These are phyloP conservation scores for Aspergillus aculeatinus DNA, from an alignment of 2,329 filamentous ascomycete genomes.

Conservation along the genomic window DNA sequence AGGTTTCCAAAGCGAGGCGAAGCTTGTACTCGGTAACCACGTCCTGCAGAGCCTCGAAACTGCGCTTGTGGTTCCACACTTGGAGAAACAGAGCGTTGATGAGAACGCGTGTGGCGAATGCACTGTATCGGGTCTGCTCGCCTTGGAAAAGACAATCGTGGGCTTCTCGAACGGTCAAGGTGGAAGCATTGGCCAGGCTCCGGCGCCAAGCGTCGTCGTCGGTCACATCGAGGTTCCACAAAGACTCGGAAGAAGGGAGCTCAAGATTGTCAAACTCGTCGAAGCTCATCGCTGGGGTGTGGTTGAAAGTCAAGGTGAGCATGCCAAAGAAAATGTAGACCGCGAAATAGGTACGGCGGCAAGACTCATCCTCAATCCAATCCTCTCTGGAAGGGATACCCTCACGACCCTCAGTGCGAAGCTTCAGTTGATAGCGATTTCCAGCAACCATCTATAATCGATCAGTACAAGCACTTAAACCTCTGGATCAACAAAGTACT, in stretches of 20 bases:
- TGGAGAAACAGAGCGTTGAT: conserved; percentile 98
- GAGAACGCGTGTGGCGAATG: conserved; percentile 95
- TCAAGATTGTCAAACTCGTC: conserved; percentile 95
- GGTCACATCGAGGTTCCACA: conserved; percentile 82
- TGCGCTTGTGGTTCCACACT: conserved; percentile 98
- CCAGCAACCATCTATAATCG: conserved; percentile 78
- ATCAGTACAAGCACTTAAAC: conserved; percentile 20
- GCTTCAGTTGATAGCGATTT: conserved; percentile 92
- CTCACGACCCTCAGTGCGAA: conserved; percentile 84
- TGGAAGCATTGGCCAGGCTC: conserved; percentile 66
- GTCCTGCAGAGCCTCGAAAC: conserved; percentile 93
- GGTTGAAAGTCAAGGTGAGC: conserved; percentile 92
- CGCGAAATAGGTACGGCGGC: conserved; percentile 93
- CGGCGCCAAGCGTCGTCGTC: conserved; percentile 86
- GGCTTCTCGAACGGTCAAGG: conserved; percentile 86
- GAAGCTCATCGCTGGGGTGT: conserved; percentile 96
- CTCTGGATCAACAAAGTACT: neutral
- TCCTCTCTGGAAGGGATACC: conserved; percentile 76
- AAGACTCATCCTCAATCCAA: conserved; percentile 97
- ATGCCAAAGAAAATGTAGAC: conserved; percentile 99
- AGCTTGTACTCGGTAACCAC: conserved; percentile 98
- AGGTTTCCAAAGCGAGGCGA: conserved; percentile 91
- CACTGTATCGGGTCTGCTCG: conserved; percentile 85
- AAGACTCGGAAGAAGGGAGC: conserved; percentile 85
- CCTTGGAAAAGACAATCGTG: conserved; percentile 96